Evolutionary conservation across 2,329 filamentous ascomycete species (phyloP).

Genomic region (Aureobasidium sp.): DNA sequence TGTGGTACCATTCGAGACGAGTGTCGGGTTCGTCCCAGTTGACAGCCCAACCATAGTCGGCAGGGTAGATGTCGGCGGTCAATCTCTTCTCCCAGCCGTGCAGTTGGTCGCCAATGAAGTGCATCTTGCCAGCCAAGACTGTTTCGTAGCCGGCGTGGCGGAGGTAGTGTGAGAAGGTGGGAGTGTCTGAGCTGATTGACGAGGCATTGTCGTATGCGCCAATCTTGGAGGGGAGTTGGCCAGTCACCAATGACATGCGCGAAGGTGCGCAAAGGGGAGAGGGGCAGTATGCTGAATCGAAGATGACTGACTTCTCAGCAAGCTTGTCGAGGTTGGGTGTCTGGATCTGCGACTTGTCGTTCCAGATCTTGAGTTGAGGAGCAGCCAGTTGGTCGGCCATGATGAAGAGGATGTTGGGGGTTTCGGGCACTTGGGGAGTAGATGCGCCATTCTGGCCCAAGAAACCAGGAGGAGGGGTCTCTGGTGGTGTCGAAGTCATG

Average conservation of each 20-base stretch:
- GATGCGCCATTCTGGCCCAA: constrained; percentile 31
- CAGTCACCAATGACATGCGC: constrained; percentile 89
- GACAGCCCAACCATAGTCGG: constrained; percentile 88
- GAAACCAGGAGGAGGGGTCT: constrained; percentile 28
- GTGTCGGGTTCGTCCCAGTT: constrained; percentile 87
- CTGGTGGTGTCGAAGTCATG: constrained; percentile 24
- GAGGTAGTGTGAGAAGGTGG: constrained; percentile 89
- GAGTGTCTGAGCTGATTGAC: constrained; percentile 72
- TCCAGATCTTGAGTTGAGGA: constrained; percentile 85
- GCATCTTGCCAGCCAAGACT: constrained; percentile 90
- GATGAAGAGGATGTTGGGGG: constrained; percentile 81
- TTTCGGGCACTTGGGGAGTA: constrained; percentile 30
- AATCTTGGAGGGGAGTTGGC: constrained; percentile 84
- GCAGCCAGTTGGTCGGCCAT: constrained; percentile 96
- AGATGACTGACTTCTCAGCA: constrained; percentile 74
- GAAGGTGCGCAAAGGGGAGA: constrained; percentile 88
- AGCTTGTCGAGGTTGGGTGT: constrained; percentile 83
- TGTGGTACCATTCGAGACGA: constrained; percentile 91
- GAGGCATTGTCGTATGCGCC: constrained; percentile 87
- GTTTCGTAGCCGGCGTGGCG: constrained; percentile 82
- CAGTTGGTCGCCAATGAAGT: constrained; percentile 90
- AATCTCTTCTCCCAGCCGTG: constrained; percentile 89
- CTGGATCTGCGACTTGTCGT: constrained; percentile 79
- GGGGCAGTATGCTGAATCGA: constrained; percentile 90
- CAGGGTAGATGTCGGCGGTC: constrained; percentile 93